phyloP scores from a whole-genome alignment of 257 asterid species.

The Salvia rosmarinus region DNA sequence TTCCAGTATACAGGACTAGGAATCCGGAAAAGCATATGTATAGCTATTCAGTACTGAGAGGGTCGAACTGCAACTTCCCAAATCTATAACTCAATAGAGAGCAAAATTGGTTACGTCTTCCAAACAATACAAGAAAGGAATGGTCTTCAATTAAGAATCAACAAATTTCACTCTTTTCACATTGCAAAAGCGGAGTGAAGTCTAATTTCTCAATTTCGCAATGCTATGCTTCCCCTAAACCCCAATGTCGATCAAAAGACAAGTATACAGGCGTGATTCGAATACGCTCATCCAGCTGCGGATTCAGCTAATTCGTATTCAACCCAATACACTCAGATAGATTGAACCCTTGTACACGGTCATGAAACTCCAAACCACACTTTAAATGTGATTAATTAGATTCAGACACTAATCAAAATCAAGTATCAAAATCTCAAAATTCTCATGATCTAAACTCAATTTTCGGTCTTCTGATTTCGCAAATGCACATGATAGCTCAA shows the following conservation, averaged over 20 bases:
- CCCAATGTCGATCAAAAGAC: background rate
- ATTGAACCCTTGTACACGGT: background rate
- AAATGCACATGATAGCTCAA: slow-evolving; percentile 1
- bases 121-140: background rate
- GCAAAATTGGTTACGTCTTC: background rate
- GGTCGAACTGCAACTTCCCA: background rate
- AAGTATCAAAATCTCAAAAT: slow-evolving; percentile 18
- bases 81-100: slow-evolving; percentile 1
- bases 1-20: background rate
- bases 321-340: background rate
- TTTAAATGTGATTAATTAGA: background rate
- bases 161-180: background rate
- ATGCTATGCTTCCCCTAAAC: background rate
- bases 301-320: background rate
- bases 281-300: background rate
- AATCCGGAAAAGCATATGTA: background rate
- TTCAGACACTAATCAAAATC: slow-evolving; percentile 5
- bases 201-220: slow-evolving; percentile 12
- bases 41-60: background rate
- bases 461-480: background rate
- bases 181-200: slow-evolving; percentile 6
- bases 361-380: slow-evolving; percentile 11
- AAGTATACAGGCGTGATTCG: background rate
- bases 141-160: slow-evolving; percentile 4
- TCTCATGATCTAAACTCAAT: slow-evolving; percentile 19